phyloP scores from a whole-genome alignment of 139 green algal species.

The Chlorella sp. region DNA sequence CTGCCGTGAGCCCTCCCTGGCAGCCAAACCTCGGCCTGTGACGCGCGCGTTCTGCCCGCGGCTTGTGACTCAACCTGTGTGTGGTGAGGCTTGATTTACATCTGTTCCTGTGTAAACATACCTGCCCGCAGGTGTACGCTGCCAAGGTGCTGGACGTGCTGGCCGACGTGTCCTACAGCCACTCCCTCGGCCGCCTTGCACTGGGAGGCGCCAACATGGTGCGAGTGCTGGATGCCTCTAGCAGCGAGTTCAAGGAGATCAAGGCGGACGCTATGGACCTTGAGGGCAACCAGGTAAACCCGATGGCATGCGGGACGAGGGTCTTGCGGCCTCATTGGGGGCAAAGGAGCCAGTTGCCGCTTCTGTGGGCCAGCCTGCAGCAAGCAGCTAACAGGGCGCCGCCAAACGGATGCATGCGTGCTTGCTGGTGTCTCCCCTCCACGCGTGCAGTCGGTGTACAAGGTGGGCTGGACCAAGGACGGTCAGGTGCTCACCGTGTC shows the following conservation, averaged over 20 bases:
- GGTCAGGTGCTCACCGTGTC: constrained; percentile 63
- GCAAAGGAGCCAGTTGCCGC: no score
- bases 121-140: not conserved
- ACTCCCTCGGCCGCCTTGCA: constrained; percentile 35
- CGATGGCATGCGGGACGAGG: not conserved
- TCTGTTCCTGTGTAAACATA: no score
- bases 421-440: not conserved
- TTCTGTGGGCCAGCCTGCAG: no score
- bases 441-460: constrained; percentile 14
- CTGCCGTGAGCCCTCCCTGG: no score
- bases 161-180: constrained; percentile 41
- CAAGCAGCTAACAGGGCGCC: no score
- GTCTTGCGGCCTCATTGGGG: no score
- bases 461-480: constrained; percentile 49
- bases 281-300: constrained; percentile 19
- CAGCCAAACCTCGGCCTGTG: no score
- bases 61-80: no score
- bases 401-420: not conserved
- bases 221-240: constrained; percentile 26
- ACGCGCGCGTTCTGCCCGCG: no score
- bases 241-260: constrained; percentile 43
- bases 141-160: constrained; percentile 25
- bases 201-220: constrained; percentile 47
- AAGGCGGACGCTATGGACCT: constrained; percentile 52
- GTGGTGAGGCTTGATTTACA: no score